Conservation (phyloP, 176 grass and related monocot genomes). For the Oryza coarctata region DNA sequence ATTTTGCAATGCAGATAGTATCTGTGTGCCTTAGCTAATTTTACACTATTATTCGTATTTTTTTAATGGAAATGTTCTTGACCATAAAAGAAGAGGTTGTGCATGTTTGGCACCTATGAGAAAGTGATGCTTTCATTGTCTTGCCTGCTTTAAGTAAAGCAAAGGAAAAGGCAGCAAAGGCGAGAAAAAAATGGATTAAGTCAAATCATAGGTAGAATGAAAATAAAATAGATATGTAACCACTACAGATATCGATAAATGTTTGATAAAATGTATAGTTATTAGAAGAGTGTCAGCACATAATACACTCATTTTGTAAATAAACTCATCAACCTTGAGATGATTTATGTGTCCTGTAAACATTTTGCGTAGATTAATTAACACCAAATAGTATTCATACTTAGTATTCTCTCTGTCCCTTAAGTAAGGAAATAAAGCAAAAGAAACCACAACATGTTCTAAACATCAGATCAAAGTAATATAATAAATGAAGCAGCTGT, state of each 20-base stretch:
- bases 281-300: background rate
- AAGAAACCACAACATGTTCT: background rate
- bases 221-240: background rate
- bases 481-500: constrained; percentile 3
- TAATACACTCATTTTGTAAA: background rate
- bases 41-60: background rate
- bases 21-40: background rate
- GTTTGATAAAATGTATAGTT: constrained; percentile 19
- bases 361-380: background rate
- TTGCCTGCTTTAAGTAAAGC: constrained; percentile 50
- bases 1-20: constrained; percentile 2
- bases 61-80: background rate
- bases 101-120: constrained; percentile 40
- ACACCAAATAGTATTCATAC: background rate
- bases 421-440: background rate
- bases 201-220: background rate
- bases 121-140: constrained; percentile 35
- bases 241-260: background rate
- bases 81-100: constrained; percentile 17
- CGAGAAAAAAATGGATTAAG: background rate
- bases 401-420: constrained; percentile 5
- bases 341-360: background rate
- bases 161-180: background rate
- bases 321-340: background rate
- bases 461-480: constrained; percentile 1